Percentiles rank a stretch among this genome's conserved stretches.
These are phyloP conservation scores for Penicillium glabrum DNA, from an alignment of 2,329 filamentous ascomycete species.

Conservation along the genomic window DNA sequence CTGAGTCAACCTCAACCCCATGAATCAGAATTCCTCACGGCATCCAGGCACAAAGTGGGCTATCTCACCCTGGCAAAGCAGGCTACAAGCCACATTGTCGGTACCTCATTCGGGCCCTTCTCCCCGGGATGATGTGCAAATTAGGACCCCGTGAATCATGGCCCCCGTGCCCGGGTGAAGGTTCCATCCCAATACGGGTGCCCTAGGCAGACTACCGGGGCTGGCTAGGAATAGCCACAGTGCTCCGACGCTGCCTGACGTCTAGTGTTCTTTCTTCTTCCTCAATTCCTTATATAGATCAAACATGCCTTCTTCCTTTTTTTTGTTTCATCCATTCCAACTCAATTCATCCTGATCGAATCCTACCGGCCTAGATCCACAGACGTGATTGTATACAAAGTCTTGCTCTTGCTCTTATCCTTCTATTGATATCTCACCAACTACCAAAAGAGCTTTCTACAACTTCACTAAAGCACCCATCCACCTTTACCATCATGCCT, in stretches of 20 bases:
- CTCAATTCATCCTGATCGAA: conserved; percentile 4
- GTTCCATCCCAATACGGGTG: conserved; percentile 17
- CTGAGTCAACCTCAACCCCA: not conserved
- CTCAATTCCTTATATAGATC: conserved; percentile 5
- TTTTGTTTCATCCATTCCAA: conserved; percentile 8
- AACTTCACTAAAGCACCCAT: not conserved
- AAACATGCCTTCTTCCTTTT: not conserved
- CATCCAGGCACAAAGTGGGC: conserved; percentile 9
- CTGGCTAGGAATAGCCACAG: conserved; percentile 11
- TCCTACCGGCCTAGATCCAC: not conserved
- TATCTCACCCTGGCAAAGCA: conserved; percentile 10
- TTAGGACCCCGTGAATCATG: not conserved
- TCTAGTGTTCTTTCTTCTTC: not conserved
- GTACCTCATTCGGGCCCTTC: conserved; percentile 4
- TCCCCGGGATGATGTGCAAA: conserved; percentile 11
- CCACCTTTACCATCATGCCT: conserved; percentile 11
- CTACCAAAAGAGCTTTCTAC: not conserved
- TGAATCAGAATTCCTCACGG: conserved; percentile 11
- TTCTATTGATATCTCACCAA: not conserved
- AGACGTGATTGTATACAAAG: not conserved
- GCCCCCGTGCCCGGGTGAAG: conserved; percentile 10
- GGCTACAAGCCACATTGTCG: conserved; percentile 13
- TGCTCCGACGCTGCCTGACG: conserved; percentile 8
- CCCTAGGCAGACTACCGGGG: conserved; percentile 17
- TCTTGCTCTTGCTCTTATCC: not conserved